Evolutionary conservation across 495 filamentous ascomycete species (phyloP), one percentile per base, ranked within the genome.

Genomic region (Podospora anserina): DNA sequence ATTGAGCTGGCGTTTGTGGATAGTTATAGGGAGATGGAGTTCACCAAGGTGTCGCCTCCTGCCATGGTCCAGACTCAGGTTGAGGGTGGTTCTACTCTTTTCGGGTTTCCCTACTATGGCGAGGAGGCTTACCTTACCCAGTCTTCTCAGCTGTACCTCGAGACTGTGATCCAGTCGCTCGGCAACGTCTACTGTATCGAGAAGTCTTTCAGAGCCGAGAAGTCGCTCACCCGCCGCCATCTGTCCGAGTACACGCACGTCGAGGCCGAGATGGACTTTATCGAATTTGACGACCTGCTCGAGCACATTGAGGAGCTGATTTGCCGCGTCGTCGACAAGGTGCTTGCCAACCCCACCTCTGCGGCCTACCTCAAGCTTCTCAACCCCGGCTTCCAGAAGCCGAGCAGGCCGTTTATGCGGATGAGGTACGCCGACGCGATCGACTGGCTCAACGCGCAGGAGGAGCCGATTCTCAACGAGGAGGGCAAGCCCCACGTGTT

Each of bases 41-140:
- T 96, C 76, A 83, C 85, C 61, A 94, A 98, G 80, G 94, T 99
- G 60, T 91, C 90, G 56, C 95, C 95, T 3, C 95, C 95, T 9
- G 93, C 92, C 57, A 92, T 99, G 81, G 96, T 98, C n/a, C 95
- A 99, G 80, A 98, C 95, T 6, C 94, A 97, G 80, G 95, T 97
- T 67, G 95, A 99, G 82, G 95, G 95, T 69, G 95, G 95, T 61
- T 88, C 90, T 70, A 98, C 95, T 2, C 88, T 99, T 49, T 99
- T 99, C 83, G 89, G 89, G 55, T 91, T 96, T 72, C 87, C 92
- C 77, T 99, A 98, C 85, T 99, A 98, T 81, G 91, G 89, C 72
- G 91, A 97, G 79, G 89, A 89, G 76, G 92, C 96, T 68, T 99
- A 92, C 78, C 86, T 99, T 66, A 99, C 95, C 16, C 95, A 99